Evolutionary conservation across 1,284 basidiomycete species (phyloP).

Genomic region (Cryptococcus amylolentus): DNA sequence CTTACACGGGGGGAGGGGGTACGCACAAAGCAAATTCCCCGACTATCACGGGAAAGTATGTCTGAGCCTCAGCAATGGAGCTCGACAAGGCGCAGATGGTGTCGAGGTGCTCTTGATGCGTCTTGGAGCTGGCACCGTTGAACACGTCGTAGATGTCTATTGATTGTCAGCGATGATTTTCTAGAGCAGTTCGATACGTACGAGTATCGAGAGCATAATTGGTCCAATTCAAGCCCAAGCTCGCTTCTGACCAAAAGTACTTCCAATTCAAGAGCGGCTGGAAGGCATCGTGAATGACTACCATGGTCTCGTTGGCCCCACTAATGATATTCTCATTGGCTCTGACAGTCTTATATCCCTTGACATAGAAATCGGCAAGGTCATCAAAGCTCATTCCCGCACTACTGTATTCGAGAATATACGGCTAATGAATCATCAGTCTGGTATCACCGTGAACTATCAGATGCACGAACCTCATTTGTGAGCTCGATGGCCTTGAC

Average conservation of each 20-base stretch:
- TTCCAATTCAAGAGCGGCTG: conserved; percentile 34
- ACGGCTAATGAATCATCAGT: conserved; percentile 10
- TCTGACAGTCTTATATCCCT: conserved; percentile 36
- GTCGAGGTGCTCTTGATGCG: conserved; percentile 34
- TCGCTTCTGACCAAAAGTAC: conserved; percentile 28
- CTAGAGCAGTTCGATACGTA: conserved; percentile 7
- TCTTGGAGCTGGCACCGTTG: conserved; percentile 16
- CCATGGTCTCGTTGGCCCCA: conserved; percentile 32
- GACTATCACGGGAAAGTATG: conserved; percentile 27
- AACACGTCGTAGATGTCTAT: conserved; percentile 40
- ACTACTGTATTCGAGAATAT: conserved; percentile 27
- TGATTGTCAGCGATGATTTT: background rate
- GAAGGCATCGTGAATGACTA: conserved; percentile 46
- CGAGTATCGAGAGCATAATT: conserved; percentile 42
- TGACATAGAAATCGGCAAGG: conserved; percentile 32
- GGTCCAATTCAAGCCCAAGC: conserved; percentile 28
- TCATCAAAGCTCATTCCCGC: conserved; percentile 26
- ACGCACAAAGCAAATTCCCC: conserved; percentile 30
- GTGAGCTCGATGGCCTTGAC: conserved; percentile 56
- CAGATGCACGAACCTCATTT: conserved; percentile 25
- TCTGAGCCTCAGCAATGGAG: conserved; percentile 23
- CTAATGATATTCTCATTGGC: conserved; percentile 24
- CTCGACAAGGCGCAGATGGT: conserved; percentile 25
- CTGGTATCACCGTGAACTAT: background rate
- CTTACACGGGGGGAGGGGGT: background rate